Conservation (phyloP, 257 asterid species). For the Fraxinus americana region DNA sequence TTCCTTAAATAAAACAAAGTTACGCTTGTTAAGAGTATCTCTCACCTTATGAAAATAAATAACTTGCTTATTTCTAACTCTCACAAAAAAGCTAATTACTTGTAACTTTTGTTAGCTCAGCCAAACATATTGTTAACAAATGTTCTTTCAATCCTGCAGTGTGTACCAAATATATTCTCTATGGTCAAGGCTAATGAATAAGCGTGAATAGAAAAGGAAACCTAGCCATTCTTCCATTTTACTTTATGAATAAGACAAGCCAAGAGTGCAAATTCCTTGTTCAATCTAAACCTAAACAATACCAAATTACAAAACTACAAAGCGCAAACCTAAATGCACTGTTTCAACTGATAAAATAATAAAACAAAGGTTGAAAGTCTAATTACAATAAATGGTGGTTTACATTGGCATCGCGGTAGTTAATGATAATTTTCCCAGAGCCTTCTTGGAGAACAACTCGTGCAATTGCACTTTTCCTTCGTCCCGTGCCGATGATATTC, state of each 20-base stretch:
- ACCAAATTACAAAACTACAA: not conserved
- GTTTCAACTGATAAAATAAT: not conserved
- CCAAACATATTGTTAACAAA: not conserved
- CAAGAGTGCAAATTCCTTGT: not conserved
- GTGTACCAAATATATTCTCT: not conserved
- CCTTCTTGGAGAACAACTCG: conserved; percentile 98
- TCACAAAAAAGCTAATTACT: too few relatives aligned
- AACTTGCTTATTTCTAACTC: too few relatives aligned
- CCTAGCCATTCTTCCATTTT: not conserved
- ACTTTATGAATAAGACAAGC: not conserved
- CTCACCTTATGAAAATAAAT: too few relatives aligned
- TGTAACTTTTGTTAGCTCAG: too few relatives aligned
- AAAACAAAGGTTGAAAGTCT: not conserved
- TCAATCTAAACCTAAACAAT: not conserved
- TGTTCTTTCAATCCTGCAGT: not conserved
- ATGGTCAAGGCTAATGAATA: not conserved
- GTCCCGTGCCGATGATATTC: conserved; percentile 79
- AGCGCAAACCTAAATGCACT: not conserved
- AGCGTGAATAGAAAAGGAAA: not conserved
- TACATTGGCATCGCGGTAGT: conserved; percentile 92
- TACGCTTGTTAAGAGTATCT: too few relatives aligned
- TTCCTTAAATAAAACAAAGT: too few relatives aligned
- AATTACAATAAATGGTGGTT: not conserved
- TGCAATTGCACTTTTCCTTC: conserved; percentile 89
- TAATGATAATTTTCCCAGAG: conserved; percentile 74